Evolutionary conservation across 1,139 yeast species (phyloP).

Genomic region (Spathaspora jeffriesii): DNA sequence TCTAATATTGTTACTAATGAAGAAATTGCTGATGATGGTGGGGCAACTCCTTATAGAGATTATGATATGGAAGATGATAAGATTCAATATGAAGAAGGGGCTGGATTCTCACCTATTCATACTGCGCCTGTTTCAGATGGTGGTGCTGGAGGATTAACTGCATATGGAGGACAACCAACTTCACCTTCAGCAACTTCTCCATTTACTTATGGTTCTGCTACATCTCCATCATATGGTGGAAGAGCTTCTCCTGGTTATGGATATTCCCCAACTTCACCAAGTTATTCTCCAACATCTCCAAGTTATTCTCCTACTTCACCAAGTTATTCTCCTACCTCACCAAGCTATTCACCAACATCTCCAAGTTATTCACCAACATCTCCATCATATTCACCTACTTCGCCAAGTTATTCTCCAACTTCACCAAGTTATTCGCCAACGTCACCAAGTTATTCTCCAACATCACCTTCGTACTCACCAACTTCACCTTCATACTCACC

Average conservation of each 20-base stretch:
- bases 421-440: conserved; percentile 74
- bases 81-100: conserved; percentile 77
- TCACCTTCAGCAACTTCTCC: conserved; percentile 59
- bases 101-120: conserved; percentile 93
- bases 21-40: conserved; percentile 63
- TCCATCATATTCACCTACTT: conserved; percentile 74
- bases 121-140: conserved; percentile 83
- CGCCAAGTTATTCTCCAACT: conserved; percentile 71
- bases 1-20: conserved; percentile 42
- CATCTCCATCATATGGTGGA: conserved; percentile 47
- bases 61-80: conserved; percentile 78
- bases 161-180: conserved; percentile 75
- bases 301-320: conserved; percentile 77
- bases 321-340: conserved; percentile 72
- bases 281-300: conserved; percentile 72
- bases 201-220: conserved; percentile 43
- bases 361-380: conserved; percentile 56
- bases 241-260: conserved; percentile 21
- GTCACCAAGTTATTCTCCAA: conserved; percentile 75
- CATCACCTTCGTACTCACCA: conserved; percentile 61
- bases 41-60: conserved; percentile 92
- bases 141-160: conserved; percentile 89
- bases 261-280: conserved; percentile 69
- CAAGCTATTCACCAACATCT: conserved; percentile 54
- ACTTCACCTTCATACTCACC: conserved; percentile 67